phyloP scores from a whole-genome alignment of 1,284 basidiomycete genomes.

The Inonotus obliquus region DNA sequence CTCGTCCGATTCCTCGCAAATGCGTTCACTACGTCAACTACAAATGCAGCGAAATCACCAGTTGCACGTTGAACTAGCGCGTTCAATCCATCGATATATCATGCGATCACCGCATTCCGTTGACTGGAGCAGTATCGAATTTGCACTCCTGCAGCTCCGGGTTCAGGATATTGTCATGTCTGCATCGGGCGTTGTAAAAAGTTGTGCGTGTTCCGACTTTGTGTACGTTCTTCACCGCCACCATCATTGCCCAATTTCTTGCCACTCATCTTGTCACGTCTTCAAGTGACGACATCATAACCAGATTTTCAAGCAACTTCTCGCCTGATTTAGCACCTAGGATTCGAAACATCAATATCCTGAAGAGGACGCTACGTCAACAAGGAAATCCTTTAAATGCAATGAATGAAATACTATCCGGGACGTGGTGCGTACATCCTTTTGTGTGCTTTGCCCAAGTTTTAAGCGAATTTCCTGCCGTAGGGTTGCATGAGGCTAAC shows the following conservation, averaged over 20 bases:
- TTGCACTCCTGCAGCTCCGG: too few relatives aligned
- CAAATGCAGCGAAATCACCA: too few relatives aligned
- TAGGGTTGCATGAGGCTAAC: neutral
- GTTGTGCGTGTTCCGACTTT: too few relatives aligned
- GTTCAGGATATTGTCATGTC: too few relatives aligned
- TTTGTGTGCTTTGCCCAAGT: neutral
- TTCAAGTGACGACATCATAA: neutral
- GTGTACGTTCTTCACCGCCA: too few relatives aligned
- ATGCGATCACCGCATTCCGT: too few relatives aligned
- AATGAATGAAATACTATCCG: neutral
- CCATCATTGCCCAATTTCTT: neutral
- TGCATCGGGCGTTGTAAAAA: too few relatives aligned
- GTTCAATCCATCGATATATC: too few relatives aligned
- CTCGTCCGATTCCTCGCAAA: too few relatives aligned
- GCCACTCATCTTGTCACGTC: neutral
- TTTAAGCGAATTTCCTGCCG: neutral
- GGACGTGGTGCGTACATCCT: neutral
- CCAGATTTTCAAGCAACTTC: neutral
- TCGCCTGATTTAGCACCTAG: neutral
- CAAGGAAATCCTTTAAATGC: neutral
- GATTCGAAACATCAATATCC: neutral
- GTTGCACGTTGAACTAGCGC: too few relatives aligned
- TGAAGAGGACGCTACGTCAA: neutral
- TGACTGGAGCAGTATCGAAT: too few relatives aligned
- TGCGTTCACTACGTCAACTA: too few relatives aligned